A percentile compares a stretch with the other conserved stretches of the same genome.
phyloP scores from a whole-genome alignment of 164 flowering plant genomes.

The Vitis labrusca region DNA sequence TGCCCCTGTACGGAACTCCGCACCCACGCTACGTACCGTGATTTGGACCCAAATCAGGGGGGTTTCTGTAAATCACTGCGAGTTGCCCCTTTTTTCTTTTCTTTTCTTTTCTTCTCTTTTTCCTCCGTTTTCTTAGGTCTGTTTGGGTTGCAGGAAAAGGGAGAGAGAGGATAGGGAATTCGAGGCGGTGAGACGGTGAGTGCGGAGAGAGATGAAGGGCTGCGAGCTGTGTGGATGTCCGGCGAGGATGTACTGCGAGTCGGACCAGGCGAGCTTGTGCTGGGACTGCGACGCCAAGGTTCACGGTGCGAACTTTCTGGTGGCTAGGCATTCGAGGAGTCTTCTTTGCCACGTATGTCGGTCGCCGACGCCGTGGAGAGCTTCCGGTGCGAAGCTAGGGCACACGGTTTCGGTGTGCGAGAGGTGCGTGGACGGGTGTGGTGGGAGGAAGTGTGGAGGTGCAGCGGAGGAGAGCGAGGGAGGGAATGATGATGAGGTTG shows the following conservation, averaged over 20 bases:
- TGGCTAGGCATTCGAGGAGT: slow-evolving; percentile 33
- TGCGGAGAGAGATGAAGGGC: slow-evolving; percentile 11
- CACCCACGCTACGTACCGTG: background rate
- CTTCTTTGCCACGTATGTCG: slow-evolving; percentile 36
- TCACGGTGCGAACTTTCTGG: slow-evolving; percentile 51
- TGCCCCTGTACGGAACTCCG: background rate
- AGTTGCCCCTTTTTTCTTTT: background rate
- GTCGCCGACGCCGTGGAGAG: slow-evolving; percentile 23
- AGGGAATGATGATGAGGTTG: background rate
- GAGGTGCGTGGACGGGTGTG: slow-evolving; percentile 15
- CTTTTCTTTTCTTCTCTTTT: background rate
- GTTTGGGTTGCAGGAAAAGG: background rate
- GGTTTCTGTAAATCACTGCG: background rate
- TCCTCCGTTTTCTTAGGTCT: too few species aligned
- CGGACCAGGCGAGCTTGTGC: slow-evolving; percentile 44
- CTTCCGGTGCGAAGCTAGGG: slow-evolving; percentile 28
- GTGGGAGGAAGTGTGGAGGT: too few species aligned
- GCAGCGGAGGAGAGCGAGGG: too few species aligned
- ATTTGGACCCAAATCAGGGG: background rate
- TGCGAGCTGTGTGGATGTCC: slow-evolving; percentile 37
- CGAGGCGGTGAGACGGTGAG: background rate
- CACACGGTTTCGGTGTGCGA: slow-evolving; percentile 27
- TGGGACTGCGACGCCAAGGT: slow-evolving; percentile 40
- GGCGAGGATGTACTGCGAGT: slow-evolving; percentile 35
- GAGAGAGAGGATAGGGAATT: slow-evolving; percentile 1